Percentiles rank a stretch among this genome's conserved stretches.
phyloP scores from a whole-genome alignment of 257 asterid species.

The Nicotiana noctiflora region DNA sequence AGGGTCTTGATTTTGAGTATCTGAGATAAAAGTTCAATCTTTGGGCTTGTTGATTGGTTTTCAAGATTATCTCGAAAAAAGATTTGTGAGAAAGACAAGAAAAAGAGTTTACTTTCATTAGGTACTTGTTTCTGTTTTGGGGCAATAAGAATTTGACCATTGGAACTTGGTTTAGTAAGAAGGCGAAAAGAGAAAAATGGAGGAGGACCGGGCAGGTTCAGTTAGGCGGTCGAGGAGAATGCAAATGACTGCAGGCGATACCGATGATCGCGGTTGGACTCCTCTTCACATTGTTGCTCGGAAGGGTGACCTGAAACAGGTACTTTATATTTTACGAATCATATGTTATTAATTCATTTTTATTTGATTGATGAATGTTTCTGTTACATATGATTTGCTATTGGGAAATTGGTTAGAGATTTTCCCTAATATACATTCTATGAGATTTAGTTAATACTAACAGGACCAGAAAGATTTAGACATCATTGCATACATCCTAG shows the following conservation, averaged over 20 bases:
- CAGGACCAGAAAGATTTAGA: neutral
- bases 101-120: neutral
- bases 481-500: neutral
- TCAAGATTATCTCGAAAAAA: neutral
- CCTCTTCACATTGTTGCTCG: slow-evolving; percentile 65
- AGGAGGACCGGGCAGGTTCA: slow-evolving; percentile 41
- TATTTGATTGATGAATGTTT: too few relatives aligned
- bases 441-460: neutral
- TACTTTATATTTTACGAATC: slow-evolving; percentile 4
- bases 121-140: neutral
- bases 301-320: slow-evolving; percentile 90
- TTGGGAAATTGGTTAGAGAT: neutral
- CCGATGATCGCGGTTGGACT: slow-evolving; percentile 96
- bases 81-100: neutral
- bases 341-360: too few relatives aligned
- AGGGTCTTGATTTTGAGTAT: neutral
- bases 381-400: neutral
- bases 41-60: neutral
- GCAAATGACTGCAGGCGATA: slow-evolving; percentile 40
- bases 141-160: neutral
- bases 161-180: neutral
- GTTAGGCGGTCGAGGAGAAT: slow-evolving; percentile 36
- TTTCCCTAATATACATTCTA: neutral
- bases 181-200: slow-evolving; percentile 27
- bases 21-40: neutral